Base-by-base conservation (phyloP, 2,329 filamentous ascomycete genomes). In the Mariannaea elegans region DNA sequence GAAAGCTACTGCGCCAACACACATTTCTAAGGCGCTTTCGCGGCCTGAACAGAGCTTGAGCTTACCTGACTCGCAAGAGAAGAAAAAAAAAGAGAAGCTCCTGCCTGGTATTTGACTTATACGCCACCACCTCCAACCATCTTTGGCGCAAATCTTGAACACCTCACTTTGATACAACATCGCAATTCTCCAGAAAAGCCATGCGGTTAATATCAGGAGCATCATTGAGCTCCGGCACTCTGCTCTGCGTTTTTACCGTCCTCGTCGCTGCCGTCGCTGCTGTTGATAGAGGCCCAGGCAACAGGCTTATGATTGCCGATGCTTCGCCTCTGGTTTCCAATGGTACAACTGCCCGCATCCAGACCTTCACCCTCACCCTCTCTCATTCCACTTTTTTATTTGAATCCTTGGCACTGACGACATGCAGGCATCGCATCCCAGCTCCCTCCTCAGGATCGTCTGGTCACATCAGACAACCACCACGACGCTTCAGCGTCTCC, bases 391-490 rank as follows among this genome's bases (percentile, higher is more conserved):
- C 21, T 38, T 31, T 19, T n/a, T 27, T 7, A 14, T n/a, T 24
- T 14, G 21, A 34, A 27, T n/a, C n/a, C 27, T 32, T 27, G 42
- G 48, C 42, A 47, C 57, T 70, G 44, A 69, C 57, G 45, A 27
- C 31, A 49, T 23, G 21, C 31, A 93, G 91, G 90, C 63, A 82
- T 95, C 70, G 90, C 91, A 51, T 94, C 94, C 69, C 85, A 88
- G 74, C 76, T 87, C 62, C 79, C 77, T 29, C 75, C 78, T 27
- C 82, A 89, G 49, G 93, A 97, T 72, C 93, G 93, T 47, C 85
- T 97, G 63, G 78, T 91, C 67, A 85, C 95, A 73, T 84, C 85
- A 38, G 85, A 85, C 46, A 93, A 97, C 80, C 96, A 92, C 80
- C 87, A 66, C 93, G 24, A 36, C 18, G 21, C 51, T n/a, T 97